Conservation (phyloP, 2,329 filamentous ascomycete genomes). For the Bipolaris sorokiniana region DNA sequence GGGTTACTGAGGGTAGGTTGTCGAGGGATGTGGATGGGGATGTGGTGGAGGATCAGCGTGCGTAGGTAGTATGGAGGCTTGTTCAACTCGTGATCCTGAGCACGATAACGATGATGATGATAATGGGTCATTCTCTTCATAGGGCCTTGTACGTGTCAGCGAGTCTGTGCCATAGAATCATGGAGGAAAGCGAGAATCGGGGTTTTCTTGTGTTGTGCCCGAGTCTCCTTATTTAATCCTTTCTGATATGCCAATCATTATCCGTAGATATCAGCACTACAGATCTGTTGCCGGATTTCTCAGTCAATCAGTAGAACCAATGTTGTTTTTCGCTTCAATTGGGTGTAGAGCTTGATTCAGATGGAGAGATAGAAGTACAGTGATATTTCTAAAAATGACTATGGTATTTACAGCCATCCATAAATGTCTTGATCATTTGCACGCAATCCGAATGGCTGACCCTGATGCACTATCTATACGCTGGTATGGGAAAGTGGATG, state of each 20-base stretch:
- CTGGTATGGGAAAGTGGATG: conserved; percentile 17
- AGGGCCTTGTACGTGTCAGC: neutral
- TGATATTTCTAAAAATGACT: conserved; percentile 48
- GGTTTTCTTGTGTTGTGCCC: neutral
- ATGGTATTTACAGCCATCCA: conserved; percentile 46
- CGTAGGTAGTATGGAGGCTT: conserved; percentile 18
- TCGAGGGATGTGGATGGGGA: conserved; percentile 40
- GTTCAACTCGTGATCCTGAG: conserved; percentile 14
- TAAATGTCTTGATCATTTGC: conserved; percentile 33
- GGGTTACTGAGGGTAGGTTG: conserved; percentile 38
- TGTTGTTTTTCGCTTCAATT: neutral
- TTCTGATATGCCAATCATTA: neutral
- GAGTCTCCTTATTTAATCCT: neutral
- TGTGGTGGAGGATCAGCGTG: conserved; percentile 13
- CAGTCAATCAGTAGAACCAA: neutral
- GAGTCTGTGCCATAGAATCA: neutral
- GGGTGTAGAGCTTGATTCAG: too few species aligned
- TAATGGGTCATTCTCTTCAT: neutral
- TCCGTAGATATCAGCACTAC: neutral
- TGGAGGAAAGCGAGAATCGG: neutral
- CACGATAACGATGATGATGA: conserved; percentile 1
- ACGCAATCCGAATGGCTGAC: conserved; percentile 27
- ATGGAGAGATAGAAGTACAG: conserved; percentile 37
- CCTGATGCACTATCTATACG: conserved; percentile 22
- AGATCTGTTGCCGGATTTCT: neutral